Conservation (phyloP, 495 filamentous ascomycete genomes). For the Xylaria cubensis region DNA sequence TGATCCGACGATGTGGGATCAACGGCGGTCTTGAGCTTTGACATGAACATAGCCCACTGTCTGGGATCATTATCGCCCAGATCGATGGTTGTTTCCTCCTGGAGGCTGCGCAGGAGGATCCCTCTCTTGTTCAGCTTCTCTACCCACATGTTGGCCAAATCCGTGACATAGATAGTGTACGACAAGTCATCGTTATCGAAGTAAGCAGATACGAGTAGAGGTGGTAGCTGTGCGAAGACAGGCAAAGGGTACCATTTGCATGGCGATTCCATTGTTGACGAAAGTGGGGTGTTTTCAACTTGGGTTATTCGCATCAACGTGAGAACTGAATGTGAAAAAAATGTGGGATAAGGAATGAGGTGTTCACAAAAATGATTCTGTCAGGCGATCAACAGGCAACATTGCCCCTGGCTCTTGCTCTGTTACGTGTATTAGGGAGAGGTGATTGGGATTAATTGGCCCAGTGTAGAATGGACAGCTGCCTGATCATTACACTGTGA, state of each 20-base stretch:
- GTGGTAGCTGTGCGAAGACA: constrained; percentile 44
- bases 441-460: not conserved
- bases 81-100: constrained; percentile 80
- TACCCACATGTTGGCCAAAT: constrained; percentile 85
- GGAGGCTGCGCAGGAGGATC: constrained; percentile 70
- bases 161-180: constrained; percentile 81
- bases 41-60: constrained; percentile 74
- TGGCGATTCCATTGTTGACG: constrained; percentile 26
- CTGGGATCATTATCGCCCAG: constrained; percentile 72
- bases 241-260: constrained; percentile 40
- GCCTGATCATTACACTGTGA: not conserved
- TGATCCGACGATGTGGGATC: constrained; percentile 48
- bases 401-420: not conserved
- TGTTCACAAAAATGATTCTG: not conserved
- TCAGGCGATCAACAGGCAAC: not conserved
- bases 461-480: not conserved
- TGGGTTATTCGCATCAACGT: not conserved
- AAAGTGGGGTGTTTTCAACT: not conserved
- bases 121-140: constrained; percentile 68
- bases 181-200: constrained; percentile 49
- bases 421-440: not conserved
- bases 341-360: not conserved
- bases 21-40: constrained; percentile 72
- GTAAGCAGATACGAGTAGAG: constrained; percentile 50
- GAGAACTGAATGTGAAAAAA: not conserved